These are phyloP conservation scores for Lyophyllum semitale DNA, from an alignment of 768 basidiomycete genomes.

Conservation along the genomic window DNA sequence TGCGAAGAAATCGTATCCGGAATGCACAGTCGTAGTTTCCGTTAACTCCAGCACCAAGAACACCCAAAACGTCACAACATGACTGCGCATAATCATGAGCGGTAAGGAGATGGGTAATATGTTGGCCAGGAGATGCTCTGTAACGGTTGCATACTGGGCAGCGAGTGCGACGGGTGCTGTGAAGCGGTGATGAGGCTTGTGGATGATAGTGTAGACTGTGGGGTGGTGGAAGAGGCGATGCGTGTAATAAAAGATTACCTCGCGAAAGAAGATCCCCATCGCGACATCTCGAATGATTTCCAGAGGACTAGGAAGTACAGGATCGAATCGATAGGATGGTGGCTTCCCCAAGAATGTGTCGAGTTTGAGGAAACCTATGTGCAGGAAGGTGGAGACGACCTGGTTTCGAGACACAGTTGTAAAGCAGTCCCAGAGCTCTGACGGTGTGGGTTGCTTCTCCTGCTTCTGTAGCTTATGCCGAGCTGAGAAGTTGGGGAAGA, in stretches of 20 bases:
- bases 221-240: slow-evolving; percentile 30
- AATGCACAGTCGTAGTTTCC: slow-evolving; percentile 30
- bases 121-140: slow-evolving; percentile 30
- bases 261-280: slow-evolving; percentile 23
- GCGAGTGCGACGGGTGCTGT: slow-evolving; percentile 31
- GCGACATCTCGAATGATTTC: slow-evolving; percentile 22
- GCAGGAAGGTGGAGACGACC: slow-evolving; percentile 20
- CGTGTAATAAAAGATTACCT: slow-evolving; percentile 30
- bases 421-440: slow-evolving; percentile 26
- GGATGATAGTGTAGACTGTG: slow-evolving; percentile 24
- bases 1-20: slow-evolving; percentile 28
- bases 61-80: slow-evolving; percentile 28
- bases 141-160: slow-evolving; percentile 26
- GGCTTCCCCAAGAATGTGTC: slow-evolving; percentile 1
- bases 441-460: slow-evolving; percentile 23
- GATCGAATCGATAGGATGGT: slow-evolving; percentile 20
- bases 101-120: slow-evolving; percentile 28
- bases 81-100: slow-evolving; percentile 24
- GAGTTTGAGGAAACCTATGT: slow-evolving; percentile 16
- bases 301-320: slow-evolving; percentile 15
- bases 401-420: slow-evolving; percentile 25
- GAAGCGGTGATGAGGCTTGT: slow-evolving; percentile 32
- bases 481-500: slow-evolving; percentile 23
- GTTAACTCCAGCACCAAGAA: slow-evolving; percentile 25
- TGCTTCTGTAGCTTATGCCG: slow-evolving; percentile 27